Base-by-base conservation (phyloP, 1,284 basidiomycete species). In the Agroathelia rolfsii region DNA sequence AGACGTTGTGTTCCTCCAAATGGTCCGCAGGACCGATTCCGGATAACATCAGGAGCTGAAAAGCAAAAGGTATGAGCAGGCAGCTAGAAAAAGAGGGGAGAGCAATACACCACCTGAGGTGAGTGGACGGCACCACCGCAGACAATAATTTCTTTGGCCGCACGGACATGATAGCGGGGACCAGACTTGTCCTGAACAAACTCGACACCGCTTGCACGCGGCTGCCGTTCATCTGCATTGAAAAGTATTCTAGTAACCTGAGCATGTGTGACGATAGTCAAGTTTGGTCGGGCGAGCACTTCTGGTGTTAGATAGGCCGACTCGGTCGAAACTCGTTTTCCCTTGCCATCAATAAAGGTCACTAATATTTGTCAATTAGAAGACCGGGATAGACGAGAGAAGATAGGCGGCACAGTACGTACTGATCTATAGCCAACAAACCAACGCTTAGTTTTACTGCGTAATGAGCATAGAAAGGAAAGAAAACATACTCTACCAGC, bases 21-120 rank as follows among this genome's bases (percentile, higher is more conserved):
- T 58, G 53, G 5, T 44, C 45, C 14, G 35, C 32, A 2, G 53
- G 50, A 7, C 56, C 58, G 16, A 58, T 42, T 10, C 50, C 50
- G 10, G 76, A 79, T 20, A 82, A 61, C 61, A 83, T 66, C 9
- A 88, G 64, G 24, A 86, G 67, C 61, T 85, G 50, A 3, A 16
- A 10, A 15, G 13, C 14, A 15, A n/a, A n/a, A 12, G 30, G 15
- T 22, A 35, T 5, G 30, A 8, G 13, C n/a, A 5, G 20, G 12
- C 13, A 50, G 39, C 14, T 28, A 29, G 9, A 38, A 28, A 25
- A 37, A 10, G 37, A 35, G 31, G 3, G 37, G 29, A 10, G 30
- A 43, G 17, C 18, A 37, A 55, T 34, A n/a, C 8, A 55, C 18
- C 4, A 51, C 24, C 26, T 50, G 47, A 4, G 55, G 51, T 7